phyloP scores from a whole-genome alignment of 1,284 basidiomycete genomes.

The Paramarasmius palmivorus region DNA sequence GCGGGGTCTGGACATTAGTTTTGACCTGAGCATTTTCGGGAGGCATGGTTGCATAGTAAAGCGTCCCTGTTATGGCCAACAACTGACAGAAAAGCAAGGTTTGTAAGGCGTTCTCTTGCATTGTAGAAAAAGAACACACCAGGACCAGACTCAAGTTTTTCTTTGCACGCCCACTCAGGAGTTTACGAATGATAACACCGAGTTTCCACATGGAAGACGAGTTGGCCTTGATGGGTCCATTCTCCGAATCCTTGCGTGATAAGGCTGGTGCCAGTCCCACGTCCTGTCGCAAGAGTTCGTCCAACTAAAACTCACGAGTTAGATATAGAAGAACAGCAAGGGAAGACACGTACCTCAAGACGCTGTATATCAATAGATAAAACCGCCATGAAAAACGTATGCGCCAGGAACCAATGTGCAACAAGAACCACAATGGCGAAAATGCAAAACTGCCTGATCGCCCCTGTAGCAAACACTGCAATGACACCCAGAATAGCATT shows the following conservation, averaged over 20 bases:
- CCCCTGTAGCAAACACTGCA: slow-evolving; percentile 75
- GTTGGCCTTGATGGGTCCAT: slow-evolving; percentile 29
- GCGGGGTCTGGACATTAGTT: slow-evolving; percentile 25
- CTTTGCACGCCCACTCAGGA: slow-evolving; percentile 71
- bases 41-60: slow-evolving; percentile 71
- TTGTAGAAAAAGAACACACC: slow-evolving; percentile 41
- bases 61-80: slow-evolving; percentile 67
- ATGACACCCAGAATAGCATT: slow-evolving; percentile 81
- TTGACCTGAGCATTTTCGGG: slow-evolving; percentile 26
- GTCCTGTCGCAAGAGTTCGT: slow-evolving; percentile 76
- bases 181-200: slow-evolving; percentile 41
- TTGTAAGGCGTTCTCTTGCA: slow-evolving; percentile 10
- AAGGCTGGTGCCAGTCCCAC: slow-evolving; percentile 45
- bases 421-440: slow-evolving; percentile 94
- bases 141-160: slow-evolving; percentile 82
- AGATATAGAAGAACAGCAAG: slow-evolving; percentile 5
- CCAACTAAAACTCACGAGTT: slow-evolving; percentile 46
- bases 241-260: slow-evolving; percentile 28
- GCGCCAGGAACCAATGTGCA: slow-evolving; percentile 94
- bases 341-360: slow-evolving; percentile 59
- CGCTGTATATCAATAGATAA: slow-evolving; percentile 90
- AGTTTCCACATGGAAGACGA: slow-evolving; percentile 45
- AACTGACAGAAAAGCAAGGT: slow-evolving; percentile 45
- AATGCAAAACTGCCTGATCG: slow-evolving; percentile 90
- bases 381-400: slow-evolving; percentile 90